Conservation (phyloP, 2,329 filamentous ascomycete species). For the Fusarium protoensiforme region DNA sequence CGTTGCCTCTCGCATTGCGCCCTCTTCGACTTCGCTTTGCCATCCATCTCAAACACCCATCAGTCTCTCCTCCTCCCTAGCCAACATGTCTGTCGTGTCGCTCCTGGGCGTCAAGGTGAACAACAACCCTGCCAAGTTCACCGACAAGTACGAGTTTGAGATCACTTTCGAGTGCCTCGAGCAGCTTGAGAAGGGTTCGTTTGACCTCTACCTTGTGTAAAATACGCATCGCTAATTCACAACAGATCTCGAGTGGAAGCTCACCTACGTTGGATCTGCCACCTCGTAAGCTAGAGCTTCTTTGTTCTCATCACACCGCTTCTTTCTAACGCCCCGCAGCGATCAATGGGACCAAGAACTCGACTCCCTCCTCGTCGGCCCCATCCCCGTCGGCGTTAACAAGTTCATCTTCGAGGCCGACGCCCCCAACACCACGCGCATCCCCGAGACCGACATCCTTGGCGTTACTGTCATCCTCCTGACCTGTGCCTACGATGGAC, state of each 20-base stretch:
- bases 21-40: neutral
- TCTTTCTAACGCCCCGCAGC: conserved; percentile 57
- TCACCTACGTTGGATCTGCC: conserved; percentile 98
- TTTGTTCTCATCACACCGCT: conserved; percentile 24
- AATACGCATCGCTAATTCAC: conserved; percentile 28
- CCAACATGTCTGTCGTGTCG: conserved; percentile 90
- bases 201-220: neutral
- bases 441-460: conserved; percentile 93
- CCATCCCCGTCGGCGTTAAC: conserved; percentile 97
- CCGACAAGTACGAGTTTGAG: conserved; percentile 93
- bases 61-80: conserved; percentile 15
- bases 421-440: conserved; percentile 87
- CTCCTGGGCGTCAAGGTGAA: conserved; percentile 94
- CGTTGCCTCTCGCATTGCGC: conserved; percentile 3
- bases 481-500: conserved; percentile 94
- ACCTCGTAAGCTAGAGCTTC: conserved; percentile 77
- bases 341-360: conserved; percentile 99
- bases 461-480: conserved; percentile 97
- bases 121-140: conserved; percentile 97
- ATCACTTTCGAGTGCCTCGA: conserved; percentile 99
- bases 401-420: conserved; percentile 99
- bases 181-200: conserved; percentile 86
- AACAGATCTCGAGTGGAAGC: conserved; percentile 97
- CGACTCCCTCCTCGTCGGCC: conserved; percentile 94
- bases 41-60: neutral